Percentiles rank a stretch among this genome's conserved stretches.
Conservation (phyloP, 2,329 filamentous ascomycete genomes). For the Talaromyces islandicus region DNA sequence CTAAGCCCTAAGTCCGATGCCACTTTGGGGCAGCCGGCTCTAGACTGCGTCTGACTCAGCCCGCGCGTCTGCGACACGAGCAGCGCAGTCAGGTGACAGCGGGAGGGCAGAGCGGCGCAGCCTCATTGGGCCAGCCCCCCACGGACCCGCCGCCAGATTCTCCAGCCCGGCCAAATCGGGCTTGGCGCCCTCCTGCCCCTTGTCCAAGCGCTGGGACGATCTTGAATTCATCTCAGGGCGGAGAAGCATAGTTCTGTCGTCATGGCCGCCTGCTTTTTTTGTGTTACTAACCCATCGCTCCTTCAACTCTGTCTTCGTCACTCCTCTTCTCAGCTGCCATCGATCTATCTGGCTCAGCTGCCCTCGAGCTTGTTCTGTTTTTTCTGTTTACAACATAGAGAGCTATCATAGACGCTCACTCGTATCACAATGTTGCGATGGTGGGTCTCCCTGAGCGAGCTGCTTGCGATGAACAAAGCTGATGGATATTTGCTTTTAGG, state of each 20-base stretch:
- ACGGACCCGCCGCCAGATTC: neutral
- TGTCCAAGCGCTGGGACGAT: neutral
- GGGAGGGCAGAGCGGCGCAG: too few species aligned
- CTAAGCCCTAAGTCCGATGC: constrained; percentile 8
- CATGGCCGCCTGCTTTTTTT: constrained; percentile 1
- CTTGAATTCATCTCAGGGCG: neutral
- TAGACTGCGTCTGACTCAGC: neutral
- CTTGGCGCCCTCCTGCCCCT: neutral
- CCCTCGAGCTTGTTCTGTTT: neutral
- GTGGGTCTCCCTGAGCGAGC: constrained; percentile 16
- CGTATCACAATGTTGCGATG: constrained; percentile 29
- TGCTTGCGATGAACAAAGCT: neutral
- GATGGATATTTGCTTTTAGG: constrained; percentile 42
- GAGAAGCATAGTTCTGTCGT: constrained; percentile 3
- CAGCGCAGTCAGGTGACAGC: constrained; percentile 7
- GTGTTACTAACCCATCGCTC: neutral
- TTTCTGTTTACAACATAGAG: neutral
- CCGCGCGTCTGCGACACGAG: neutral
- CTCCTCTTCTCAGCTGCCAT: neutral
- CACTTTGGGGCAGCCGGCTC: neutral
- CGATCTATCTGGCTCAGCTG: neutral
- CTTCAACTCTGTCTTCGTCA: neutral
- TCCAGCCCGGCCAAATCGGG: neutral
- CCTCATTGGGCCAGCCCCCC: neutral
- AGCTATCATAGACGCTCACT: neutral